A percentile compares a stretch with the other conserved stretches of the same genome.
These are phyloP conservation scores for Anthoceros angustus DNA, from an alignment of 225 moss, liverwort and hornwort genomes.

Conservation along the genomic window DNA sequence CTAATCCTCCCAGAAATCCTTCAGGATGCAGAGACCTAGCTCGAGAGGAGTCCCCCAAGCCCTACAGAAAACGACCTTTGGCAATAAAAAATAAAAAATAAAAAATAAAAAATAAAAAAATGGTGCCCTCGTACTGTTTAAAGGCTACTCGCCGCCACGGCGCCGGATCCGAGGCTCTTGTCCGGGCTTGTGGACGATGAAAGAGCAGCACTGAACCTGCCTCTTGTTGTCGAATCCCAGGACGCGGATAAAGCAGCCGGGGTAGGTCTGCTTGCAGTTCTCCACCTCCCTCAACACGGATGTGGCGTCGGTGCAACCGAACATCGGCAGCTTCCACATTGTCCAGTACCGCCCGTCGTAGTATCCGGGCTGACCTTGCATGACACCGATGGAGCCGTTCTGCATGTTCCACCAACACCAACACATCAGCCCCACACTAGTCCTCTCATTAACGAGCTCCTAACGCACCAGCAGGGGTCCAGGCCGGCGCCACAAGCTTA, in stretches of 20 bases:
- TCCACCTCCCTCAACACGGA: slow-evolving; percentile 36
- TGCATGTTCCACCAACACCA: neutral
- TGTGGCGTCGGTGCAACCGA: slow-evolving; percentile 36
- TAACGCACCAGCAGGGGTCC: neutral
- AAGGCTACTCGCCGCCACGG: too few species aligned
- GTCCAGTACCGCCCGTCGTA: slow-evolving; percentile 62
- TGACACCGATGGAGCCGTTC: slow-evolving; percentile 7
- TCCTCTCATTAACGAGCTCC: too few species aligned
- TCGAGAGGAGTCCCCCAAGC: too few species aligned
- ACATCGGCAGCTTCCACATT: slow-evolving; percentile 67
- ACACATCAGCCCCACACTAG: too few species aligned
- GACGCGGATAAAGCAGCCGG: slow-evolving; percentile 27
- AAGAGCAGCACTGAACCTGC: slow-evolving; percentile 44
- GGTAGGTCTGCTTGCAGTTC: slow-evolving; percentile 32
- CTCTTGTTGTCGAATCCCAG: slow-evolving; percentile 41
- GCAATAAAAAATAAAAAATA: too few species aligned
- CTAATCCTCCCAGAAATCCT: too few species aligned
- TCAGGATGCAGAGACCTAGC: too few species aligned
- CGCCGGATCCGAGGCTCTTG: too few species aligned
- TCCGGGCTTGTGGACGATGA: slow-evolving; percentile 30
- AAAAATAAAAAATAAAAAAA: too few species aligned
- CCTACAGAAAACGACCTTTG: too few species aligned
- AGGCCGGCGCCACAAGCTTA: neutral
- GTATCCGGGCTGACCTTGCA: slow-evolving; percentile 24
- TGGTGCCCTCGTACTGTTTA: too few species aligned